Conservation (phyloP, 352 stramenopile species). For the Phytophthora crassamura region DNA sequence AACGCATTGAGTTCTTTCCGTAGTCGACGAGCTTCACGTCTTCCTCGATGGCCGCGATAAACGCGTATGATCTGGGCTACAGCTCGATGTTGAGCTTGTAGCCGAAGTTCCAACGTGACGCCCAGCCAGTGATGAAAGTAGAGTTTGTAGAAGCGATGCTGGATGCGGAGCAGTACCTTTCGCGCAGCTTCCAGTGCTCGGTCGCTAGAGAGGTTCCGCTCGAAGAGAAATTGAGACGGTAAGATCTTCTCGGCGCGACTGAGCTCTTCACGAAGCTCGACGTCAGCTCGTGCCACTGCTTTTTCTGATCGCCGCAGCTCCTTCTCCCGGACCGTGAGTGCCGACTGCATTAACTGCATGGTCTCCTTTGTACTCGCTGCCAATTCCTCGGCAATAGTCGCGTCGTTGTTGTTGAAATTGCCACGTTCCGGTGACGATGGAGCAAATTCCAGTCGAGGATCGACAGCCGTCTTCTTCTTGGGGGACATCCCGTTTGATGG, state of each 20-base stretch:
- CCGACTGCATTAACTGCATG: conserved; percentile 31
- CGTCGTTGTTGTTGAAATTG: conserved; percentile 6
- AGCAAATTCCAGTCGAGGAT: conserved; percentile 3
- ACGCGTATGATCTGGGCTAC: conserved; percentile 44
- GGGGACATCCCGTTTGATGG: background rate
- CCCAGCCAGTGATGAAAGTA: conserved; percentile 50
- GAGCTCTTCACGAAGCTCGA: conserved; percentile 40
- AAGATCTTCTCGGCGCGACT: conserved; percentile 44
- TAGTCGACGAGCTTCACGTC: conserved; percentile 36
- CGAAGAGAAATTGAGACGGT: conserved; percentile 65
- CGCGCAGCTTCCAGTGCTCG: conserved; percentile 54
- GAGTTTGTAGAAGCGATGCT: conserved; percentile 61
- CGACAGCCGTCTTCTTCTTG: conserved; percentile 16
- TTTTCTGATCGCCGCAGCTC: conserved; percentile 34
- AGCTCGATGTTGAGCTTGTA: conserved; percentile 39
- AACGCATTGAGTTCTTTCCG: conserved; percentile 32
- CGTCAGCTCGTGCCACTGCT: conserved; percentile 29
- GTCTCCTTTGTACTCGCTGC: conserved; percentile 1
- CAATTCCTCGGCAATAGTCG: conserved; percentile 11
- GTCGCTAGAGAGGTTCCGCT: conserved; percentile 54
- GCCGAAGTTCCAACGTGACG: conserved; percentile 29
- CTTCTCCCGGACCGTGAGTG: conserved; percentile 23
- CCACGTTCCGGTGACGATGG: conserved; percentile 11
- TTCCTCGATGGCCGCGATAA: conserved; percentile 46
- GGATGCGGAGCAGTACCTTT: conserved; percentile 48